Base-by-base conservation (phyloP, 2,329 filamentous ascomycete genomes). In the Monilinia polystroma region DNA sequence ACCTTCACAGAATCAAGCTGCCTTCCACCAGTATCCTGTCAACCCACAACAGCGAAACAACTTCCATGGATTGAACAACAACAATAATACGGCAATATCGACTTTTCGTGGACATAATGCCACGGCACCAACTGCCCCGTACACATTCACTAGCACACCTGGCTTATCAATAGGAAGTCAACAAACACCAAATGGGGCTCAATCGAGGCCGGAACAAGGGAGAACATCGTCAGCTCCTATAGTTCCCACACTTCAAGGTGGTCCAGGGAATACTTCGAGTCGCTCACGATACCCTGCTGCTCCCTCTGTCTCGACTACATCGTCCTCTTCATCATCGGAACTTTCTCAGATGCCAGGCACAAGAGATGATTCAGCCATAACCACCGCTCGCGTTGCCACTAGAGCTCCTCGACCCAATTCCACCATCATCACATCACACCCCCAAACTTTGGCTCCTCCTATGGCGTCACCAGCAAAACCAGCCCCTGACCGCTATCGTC, bases 401-500 rank as follows among this genome's bases (percentile, higher is more conserved):
- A 69, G 70, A 35, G 64, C 67, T 59, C 62, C 72, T 62, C 71
- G 74, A 53, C 73, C 75, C 32, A 79, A 80, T 53, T 81, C 80
- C 52, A 78, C 78, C n/a, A 47, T 67, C 29, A 76, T 79, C 59
- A 74, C 81, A 77, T 45, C 75, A 78, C 67, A 80, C 79, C 66
- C 81, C 80, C 59, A 84, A 79, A 79, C 83, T 72, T 74, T 89
- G 79, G 78, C 80, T 38, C 71, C 80, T n/a, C 81, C 63, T n/a
- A 49, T 68, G 20, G 67, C 71, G 8, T 83, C 88, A 53, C 81
- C 83, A 4, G 78, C 81, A 56, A 93, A 92, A 74, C 82, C 88
- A 29, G 87, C 90, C 1, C 91, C 92, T 1, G 93, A 97, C 76
- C 87, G 94, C 68, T 97, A 97, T 77, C 86, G 93, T 73, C 89